Conservation (phyloP, 2,329 filamentous ascomycete species). For the Pseudogymnoascus sp. region DNA sequence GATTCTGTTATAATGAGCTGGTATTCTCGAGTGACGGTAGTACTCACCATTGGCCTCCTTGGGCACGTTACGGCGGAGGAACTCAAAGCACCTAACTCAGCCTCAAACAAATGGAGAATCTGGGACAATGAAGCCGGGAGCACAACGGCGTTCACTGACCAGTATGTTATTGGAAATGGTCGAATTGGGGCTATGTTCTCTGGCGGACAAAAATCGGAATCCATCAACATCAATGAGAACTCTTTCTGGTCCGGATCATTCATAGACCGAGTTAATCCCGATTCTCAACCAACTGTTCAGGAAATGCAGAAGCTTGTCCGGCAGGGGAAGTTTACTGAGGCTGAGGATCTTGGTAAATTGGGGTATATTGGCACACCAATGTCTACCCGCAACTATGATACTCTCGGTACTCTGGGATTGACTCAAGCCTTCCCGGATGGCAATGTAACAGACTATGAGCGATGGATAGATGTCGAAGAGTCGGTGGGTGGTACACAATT, state of each 20-base stretch:
- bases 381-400: constrained; percentile 34
- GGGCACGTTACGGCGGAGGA: background rate
- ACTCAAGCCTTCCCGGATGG: constrained; percentile 14
- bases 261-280: constrained; percentile 33
- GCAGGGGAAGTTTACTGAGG: constrained; percentile 30
- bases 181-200: constrained; percentile 34
- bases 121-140: constrained; percentile 21
- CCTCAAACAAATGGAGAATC: background rate
- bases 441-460: constrained; percentile 21
- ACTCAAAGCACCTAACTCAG: background rate
- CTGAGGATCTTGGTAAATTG: constrained; percentile 27
- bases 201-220: constrained; percentile 33
- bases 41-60: background rate
- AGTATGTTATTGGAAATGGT: constrained; percentile 34
- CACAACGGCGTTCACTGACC: constrained; percentile 29
- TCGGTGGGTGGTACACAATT: constrained; percentile 15
- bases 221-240: constrained; percentile 39
- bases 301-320: constrained; percentile 32
- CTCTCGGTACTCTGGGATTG: constrained; percentile 25
- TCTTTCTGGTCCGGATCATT: constrained; percentile 37
- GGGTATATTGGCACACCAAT: constrained; percentile 33
- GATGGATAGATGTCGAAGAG: constrained; percentile 17
- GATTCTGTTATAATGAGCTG: background rate
- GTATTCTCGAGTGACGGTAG: background rate
- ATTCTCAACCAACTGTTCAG: constrained; percentile 29